Base-by-base conservation (phyloP, 768 basidiomycete genomes). In the Naganishia antarctica region DNA sequence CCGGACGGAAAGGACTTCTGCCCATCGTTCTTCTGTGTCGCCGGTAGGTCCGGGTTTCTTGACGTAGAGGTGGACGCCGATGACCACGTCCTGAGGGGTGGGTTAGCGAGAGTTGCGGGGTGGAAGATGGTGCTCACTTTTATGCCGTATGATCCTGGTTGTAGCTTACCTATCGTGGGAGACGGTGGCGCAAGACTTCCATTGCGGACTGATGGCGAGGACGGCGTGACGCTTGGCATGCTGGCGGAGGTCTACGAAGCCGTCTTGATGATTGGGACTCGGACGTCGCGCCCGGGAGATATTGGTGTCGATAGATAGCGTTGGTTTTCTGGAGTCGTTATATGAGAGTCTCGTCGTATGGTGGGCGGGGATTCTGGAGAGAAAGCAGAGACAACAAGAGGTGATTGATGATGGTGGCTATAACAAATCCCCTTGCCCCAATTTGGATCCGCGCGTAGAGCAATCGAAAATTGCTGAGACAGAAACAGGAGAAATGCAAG, bases 41-140 rank as follows among this genome's bases (percentile, higher is more conserved):
- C 87, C 90, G 71, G 87, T 85, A 48, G 86, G 79, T 45, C 83
- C 84, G 66, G 87, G 86, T 69, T 94, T 87, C 45, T 84, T 85
- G 69, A 94, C 90, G 80, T 87, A 92, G 75, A 99, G 84, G 81
- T 97, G 97, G 81, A 93, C 97, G 63, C 96, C 96, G 71, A 92
- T 89, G 65, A 85, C 83, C 70, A 97, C 86, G 37, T 86, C 87
- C 92, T 91, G 77, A 26, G 59, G 9, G 49, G 25, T 32, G 50
- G 3, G 9, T 57, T 3, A 57, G 37, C 23, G 18, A 4, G 26
- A 15, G 23, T 26, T 26, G 13, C 11, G 2, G 34, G 1, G n/a
- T 18, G 37, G 23, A 21, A 23, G 18, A 2, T 15, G n/a, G 3
- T 5, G 40, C 53, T 57, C 34, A 57, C 53, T 34, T 41, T 57